These are phyloP conservation scores for Backusella australiensis DNA, from an alignment of 192 early-diverging fungal genomes.

Conservation along the genomic window DNA sequence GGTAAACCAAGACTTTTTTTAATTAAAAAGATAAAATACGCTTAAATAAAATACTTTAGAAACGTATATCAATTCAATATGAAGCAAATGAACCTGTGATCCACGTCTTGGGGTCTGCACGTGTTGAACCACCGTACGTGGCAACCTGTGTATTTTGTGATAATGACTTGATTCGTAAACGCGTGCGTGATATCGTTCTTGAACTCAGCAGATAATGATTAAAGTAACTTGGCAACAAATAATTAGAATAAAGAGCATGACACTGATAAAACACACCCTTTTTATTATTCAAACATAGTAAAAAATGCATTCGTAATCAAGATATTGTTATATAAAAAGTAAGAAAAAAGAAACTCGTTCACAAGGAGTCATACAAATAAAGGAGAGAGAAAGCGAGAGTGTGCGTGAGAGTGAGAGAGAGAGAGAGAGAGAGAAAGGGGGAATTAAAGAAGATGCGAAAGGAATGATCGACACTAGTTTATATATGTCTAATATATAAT, in stretches of 20 bases:
- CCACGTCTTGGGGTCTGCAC: conserved; percentile 40
- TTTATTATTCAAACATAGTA: conserved; percentile 3
- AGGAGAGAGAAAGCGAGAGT: background rate
- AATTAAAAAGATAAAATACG: background rate
- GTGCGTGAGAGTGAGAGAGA: background rate
- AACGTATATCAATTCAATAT: conserved; percentile 42
- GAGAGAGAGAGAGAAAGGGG: background rate
- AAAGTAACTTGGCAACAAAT: background rate
- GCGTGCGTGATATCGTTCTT: conserved; percentile 44
- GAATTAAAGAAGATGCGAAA: background rate
- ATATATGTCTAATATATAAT: conserved; percentile 1
- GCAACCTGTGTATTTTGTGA: conserved; percentile 39
- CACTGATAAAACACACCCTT: background rate
- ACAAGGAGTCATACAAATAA: conserved; percentile 2
- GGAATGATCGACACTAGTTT: conserved; percentile 1
- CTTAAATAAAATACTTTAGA: conserved; percentile 24
- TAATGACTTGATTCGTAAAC: conserved; percentile 41
- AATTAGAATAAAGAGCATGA: background rate
- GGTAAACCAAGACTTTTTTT: background rate
- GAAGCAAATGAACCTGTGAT: conserved; percentile 33
- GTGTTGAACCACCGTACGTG: conserved; percentile 45
- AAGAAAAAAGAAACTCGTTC: background rate
- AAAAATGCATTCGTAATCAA: background rate
- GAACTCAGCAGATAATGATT: conserved; percentile 2
- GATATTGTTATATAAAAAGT: background rate